A percentile compares a stretch with the other conserved stretches of the same genome.
phyloP scores from a whole-genome alignment of 352 stramenopile species.

The Pythium volutum region DNA sequence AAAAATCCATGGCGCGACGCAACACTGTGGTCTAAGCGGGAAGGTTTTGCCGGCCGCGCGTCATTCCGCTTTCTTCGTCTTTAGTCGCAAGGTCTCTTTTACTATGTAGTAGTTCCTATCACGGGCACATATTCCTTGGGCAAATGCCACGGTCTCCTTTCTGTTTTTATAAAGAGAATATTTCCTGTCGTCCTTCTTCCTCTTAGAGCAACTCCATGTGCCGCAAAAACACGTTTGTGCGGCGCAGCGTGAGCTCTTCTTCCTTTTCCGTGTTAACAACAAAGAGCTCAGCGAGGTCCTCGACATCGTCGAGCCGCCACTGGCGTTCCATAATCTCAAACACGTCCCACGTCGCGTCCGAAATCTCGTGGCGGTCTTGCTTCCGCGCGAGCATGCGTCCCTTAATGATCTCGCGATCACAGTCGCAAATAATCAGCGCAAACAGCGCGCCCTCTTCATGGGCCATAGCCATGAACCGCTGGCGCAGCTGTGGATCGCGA shows the following conservation, averaged over 20 bases:
- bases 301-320: conserved; percentile 38
- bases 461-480: conserved; percentile 49
- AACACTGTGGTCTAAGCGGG: not conserved
- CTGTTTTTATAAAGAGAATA: not conserved
- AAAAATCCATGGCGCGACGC: too few relatives aligned
- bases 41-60: not conserved
- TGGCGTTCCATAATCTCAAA: conserved; percentile 60
- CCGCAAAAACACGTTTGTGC: conserved; percentile 53
- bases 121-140: too few relatives aligned
- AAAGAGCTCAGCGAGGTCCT: conserved; percentile 38
- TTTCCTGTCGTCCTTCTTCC: not conserved
- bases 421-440: conserved; percentile 56
- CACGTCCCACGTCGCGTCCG: conserved; percentile 65
- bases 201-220: conserved; percentile 41
- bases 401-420: conserved; percentile 66
- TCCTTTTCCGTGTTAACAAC: conserved; percentile 72
- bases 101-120: not conserved
- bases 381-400: conserved; percentile 53
- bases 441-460: conserved; percentile 50
- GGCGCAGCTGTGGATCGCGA: conserved; percentile 39
- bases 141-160: too few relatives aligned
- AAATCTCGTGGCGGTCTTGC: conserved; percentile 42
- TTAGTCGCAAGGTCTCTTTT: not conserved
- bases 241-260: conserved; percentile 55
- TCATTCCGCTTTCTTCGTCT: not conserved